phyloP scores from a whole-genome alignment of 1,139 yeast species.

The Protomyces macrosporus region DNA sequence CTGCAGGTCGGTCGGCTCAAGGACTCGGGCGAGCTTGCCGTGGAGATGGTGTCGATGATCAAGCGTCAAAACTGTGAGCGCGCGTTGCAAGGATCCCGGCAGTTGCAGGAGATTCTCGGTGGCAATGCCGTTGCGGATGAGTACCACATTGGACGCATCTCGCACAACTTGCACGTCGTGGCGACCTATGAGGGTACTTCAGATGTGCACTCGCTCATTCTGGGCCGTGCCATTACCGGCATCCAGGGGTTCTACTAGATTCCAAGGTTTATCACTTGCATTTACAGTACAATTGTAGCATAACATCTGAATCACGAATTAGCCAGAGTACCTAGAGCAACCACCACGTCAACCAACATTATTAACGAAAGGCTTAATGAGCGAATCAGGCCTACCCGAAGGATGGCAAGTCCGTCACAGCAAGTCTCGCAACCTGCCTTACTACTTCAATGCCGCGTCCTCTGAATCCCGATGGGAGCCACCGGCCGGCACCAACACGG shows the following conservation, averaged over 20 bases:
- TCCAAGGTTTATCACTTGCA: neutral
- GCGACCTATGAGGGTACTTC: conserved; percentile 46
- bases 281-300: neutral
- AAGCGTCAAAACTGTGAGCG: conserved; percentile 46
- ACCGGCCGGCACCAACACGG: conserved; percentile 74
- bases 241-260: conserved; percentile 37
- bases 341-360: neutral
- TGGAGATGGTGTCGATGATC: conserved; percentile 45
- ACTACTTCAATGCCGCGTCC: conserved; percentile 43
- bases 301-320: neutral
- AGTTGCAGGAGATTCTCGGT: conserved; percentile 45
- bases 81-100: conserved; percentile 41
- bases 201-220: conserved; percentile 44
- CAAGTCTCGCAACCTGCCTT: conserved; percentile 75
- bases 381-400: conserved; percentile 67
- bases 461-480: conserved; percentile 81
- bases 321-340: neutral
- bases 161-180: conserved; percentile 44
- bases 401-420: conserved; percentile 82
- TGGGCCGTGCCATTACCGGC: conserved; percentile 46
- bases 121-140: conserved; percentile 46
- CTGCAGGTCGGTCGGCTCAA: conserved; percentile 45
- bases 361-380: conserved; percentile 31
- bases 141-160: conserved; percentile 45
- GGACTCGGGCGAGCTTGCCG: conserved; percentile 41